Conservation (phyloP, 805 yeast genomes). For the Blastobotrys mokoenaii region DNA sequence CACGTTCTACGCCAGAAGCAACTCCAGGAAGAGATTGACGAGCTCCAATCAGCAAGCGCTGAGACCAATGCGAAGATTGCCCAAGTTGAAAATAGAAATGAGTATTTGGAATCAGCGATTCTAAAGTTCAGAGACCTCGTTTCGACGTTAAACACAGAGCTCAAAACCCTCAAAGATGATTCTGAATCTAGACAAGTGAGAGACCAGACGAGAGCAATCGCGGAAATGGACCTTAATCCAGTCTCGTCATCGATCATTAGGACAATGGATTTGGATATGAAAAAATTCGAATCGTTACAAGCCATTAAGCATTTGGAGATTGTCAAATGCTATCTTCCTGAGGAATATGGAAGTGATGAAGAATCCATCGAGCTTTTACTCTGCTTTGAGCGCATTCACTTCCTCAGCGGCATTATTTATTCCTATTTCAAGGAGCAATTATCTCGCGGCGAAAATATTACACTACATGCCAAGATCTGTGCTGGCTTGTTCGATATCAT, state of each 20-base stretch:
- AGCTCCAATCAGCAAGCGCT: slow-evolving; percentile 15
- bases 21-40: slow-evolving; percentile 31
- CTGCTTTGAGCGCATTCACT: slow-evolving; percentile 1
- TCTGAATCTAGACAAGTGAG: slow-evolving; percentile 10
- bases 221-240: slow-evolving; percentile 16
- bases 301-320: slow-evolving; percentile 23
- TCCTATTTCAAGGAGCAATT: slow-evolving; percentile 10
- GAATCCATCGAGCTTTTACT: slow-evolving; percentile 7
- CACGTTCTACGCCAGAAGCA: slow-evolving; percentile 38
- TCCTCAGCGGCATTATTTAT: background rate
- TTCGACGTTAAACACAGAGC: slow-evolving; percentile 20
- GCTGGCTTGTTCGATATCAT: slow-evolving; percentile 5
- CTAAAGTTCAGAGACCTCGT: slow-evolving; percentile 23
- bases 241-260: slow-evolving; percentile 16
- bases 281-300: slow-evolving; percentile 19
- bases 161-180: slow-evolving; percentile 15
- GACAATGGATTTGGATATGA: slow-evolving; percentile 21
- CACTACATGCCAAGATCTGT: slow-evolving; percentile 10
- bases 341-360: slow-evolving; percentile 13
- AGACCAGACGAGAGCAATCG: slow-evolving; percentile 12
- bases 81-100: slow-evolving; percentile 21
- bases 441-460: slow-evolving; percentile 4
- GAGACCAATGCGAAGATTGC: slow-evolving; percentile 16
- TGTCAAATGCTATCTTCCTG: slow-evolving; percentile 17
- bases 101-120: slow-evolving; percentile 31